Evolutionary conservation across 305 asterid species (phyloP).

Genomic region (Salvia sclarea): DNA sequence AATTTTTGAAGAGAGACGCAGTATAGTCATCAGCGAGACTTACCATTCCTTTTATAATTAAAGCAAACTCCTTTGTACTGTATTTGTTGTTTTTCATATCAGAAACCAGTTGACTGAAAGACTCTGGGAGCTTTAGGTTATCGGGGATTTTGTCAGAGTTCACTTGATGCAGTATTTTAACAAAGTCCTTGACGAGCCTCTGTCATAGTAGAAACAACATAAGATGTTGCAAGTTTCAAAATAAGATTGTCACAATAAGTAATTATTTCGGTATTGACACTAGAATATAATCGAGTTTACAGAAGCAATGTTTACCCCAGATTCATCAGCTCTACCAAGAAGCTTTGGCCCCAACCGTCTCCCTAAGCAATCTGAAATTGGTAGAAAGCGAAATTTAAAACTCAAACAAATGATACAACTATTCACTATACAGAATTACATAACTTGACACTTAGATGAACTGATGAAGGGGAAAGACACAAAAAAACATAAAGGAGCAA

Average conservation of each 20-base stretch:
- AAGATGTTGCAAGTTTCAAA: conserved; percentile 31
- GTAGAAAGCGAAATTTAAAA: conserved; percentile 27
- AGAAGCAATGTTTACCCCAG: conserved; percentile 59
- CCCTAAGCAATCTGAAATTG: conserved; percentile 88
- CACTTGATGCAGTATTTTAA: conserved; percentile 79
- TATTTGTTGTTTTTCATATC: conserved; percentile 80
- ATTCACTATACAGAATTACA: conserved; percentile 10
- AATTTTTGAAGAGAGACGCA: conserved; percentile 6
- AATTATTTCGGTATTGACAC: not conserved
- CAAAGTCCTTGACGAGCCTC: conserved; percentile 83
- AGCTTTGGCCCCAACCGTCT: conserved; percentile 92
- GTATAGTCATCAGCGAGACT: conserved; percentile 27
- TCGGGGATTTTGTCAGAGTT: conserved; percentile 83
- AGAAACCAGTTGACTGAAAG: conserved; percentile 80
- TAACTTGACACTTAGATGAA: conserved; percentile 23
- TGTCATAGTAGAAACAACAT: conserved; percentile 41
- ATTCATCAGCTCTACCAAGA: conserved; percentile 89
- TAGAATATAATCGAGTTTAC: conserved; percentile 14
- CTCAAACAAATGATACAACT: conserved; percentile 13
- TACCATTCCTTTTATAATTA: conserved; percentile 96
- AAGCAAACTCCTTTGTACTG: conserved; percentile 80
- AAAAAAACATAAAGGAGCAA: conserved; percentile 16
- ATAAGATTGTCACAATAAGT: conserved; percentile 17
- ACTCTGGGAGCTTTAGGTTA: conserved; percentile 74
- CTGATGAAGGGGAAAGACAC: conserved; percentile 13